phyloP scores from a whole-genome alignment of 352 stramenopile genomes.

The Phytopythium oedochilum region DNA sequence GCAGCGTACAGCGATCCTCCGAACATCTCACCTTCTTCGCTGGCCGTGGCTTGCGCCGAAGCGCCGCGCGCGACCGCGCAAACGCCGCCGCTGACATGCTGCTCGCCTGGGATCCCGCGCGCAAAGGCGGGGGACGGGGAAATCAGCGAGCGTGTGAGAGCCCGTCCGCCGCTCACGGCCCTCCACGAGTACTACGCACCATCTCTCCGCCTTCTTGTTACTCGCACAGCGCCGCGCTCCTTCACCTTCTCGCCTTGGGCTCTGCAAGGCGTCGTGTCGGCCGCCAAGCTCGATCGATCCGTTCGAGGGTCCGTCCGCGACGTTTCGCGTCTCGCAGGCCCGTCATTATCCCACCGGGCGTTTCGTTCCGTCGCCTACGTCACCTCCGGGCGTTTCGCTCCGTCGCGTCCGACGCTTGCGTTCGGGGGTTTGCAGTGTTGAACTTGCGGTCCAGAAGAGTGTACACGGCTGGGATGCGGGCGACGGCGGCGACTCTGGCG shows the following conservation, averaged over 20 bases:
- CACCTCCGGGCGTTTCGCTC: too few relatives aligned
- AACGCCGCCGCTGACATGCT: constrained; percentile 60
- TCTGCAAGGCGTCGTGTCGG: neutral
- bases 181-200: neutral
- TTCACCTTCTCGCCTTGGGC: too few relatives aligned
- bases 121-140: neutral
- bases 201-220: neutral
- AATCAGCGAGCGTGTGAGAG: neutral
- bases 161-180: neutral
- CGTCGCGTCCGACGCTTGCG: neutral
- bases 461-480: constrained; percentile 24
- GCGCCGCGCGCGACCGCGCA: constrained; percentile 45
- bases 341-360: too few relatives aligned
- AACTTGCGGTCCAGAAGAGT: too few relatives aligned
- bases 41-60: constrained; percentile 52
- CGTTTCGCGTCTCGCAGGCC: neutral
- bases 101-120: neutral
- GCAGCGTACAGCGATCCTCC: neutral
- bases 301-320: neutral
- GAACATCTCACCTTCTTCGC: constrained; percentile 49
- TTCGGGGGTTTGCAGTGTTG: too few relatives aligned
- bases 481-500: constrained; percentile 7
- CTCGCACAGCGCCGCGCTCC: neutral
- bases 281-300: too few relatives aligned
- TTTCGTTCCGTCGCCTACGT: too few relatives aligned